Percentiles rank a stretch among this genome's conserved stretches.
Conservation (phyloP, 768 basidiomycete species). For the Ramaria rubella region DNA sequence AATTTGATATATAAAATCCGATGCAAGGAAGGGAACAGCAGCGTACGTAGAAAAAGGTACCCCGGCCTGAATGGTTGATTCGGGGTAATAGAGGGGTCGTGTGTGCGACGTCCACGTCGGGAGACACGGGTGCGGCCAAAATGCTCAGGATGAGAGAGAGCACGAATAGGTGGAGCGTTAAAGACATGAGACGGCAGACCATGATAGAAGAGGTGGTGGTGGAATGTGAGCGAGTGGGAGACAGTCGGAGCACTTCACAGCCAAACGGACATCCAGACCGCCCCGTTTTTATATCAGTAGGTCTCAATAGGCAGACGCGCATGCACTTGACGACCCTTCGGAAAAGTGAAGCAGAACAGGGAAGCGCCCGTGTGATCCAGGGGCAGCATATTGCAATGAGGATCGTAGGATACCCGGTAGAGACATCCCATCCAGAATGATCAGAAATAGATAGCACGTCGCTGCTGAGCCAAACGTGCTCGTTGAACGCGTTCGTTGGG, state of each 20-base stretch:
- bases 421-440: not conserved
- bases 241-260: not conserved
- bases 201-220: conserved; percentile 29
- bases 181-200: conserved; percentile 34
- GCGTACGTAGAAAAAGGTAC: conserved; percentile 27
- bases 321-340: not conserved
- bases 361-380: not conserved
- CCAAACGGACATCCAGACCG: not conserved
- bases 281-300: not conserved
- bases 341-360: not conserved
- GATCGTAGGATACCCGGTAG: not conserved
- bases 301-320: not conserved
- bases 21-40: conserved; percentile 5
- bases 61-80: conserved; percentile 47
- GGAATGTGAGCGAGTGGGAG: conserved; percentile 13
- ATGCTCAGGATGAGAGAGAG: conserved; percentile 21
- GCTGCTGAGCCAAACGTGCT: not conserved
- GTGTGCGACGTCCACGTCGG: conserved; percentile 25
- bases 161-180: conserved; percentile 29
- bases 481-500: not conserved
- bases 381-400: not conserved
- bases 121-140: conserved; percentile 42
- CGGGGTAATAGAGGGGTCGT: conserved; percentile 41
- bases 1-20: conserved; percentile 7
- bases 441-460: not conserved